These are phyloP conservation scores for Warburgia ugandensis DNA, from an alignment of 164 flowering plant genomes.

Conservation along the genomic window DNA sequence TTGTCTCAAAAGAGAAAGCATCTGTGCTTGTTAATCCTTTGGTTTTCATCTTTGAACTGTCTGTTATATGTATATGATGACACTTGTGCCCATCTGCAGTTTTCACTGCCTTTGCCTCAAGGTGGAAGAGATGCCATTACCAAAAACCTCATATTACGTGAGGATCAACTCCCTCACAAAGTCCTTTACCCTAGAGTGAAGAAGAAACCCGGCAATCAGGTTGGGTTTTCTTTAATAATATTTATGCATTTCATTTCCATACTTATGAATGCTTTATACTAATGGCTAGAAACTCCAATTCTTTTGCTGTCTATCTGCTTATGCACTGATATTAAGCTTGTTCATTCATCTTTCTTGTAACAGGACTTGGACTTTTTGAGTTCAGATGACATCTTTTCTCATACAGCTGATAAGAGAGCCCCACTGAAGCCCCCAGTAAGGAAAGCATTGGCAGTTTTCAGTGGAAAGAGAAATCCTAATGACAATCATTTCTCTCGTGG, in stretches of 20 bases:
- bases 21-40: no score
- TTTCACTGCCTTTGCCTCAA: constrained; percentile 84
- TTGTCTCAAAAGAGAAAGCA: no score
- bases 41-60: no score
- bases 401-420: constrained; percentile 46
- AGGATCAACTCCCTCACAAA: constrained; percentile 93
- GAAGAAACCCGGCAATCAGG: constrained; percentile 64
- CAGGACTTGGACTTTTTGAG: constrained; percentile 52
- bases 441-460: constrained; percentile 62
- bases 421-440: constrained; percentile 71
- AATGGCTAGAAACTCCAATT: background rate
- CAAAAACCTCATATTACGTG: constrained; percentile 78
- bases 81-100: constrained; percentile 41
- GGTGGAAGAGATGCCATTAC: constrained; percentile 91
- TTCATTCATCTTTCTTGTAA: background rate
- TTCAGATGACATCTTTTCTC: constrained; percentile 39
- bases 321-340: background rate
- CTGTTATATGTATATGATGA: background rate
- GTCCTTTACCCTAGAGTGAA: constrained; percentile 64
- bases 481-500: constrained; percentile 73
- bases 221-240: constrained; percentile 13
- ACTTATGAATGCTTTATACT: background rate
- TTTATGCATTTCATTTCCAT: background rate
- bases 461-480: constrained; percentile 75
- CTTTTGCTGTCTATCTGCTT: background rate